Conservation (phyloP, 1,284 basidiomycete species). For the Ustilago hordei region DNA sequence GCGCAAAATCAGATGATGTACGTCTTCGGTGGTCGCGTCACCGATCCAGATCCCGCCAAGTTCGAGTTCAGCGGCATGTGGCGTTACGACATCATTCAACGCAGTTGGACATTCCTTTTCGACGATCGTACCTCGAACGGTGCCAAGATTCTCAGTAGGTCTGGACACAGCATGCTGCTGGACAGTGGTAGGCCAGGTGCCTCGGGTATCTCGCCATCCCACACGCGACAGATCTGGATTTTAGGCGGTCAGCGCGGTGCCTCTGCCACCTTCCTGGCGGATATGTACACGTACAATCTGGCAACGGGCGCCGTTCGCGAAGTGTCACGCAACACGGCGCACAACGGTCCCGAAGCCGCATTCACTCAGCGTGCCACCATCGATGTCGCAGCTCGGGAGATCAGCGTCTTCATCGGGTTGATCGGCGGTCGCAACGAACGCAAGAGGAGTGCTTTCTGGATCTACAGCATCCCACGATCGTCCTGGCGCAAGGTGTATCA, state of each 20-base stretch:
- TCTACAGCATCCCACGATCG: conserved; percentile 57
- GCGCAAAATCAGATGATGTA: conserved; percentile 79
- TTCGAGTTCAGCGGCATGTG: conserved; percentile 68
- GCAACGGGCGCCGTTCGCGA: conserved; percentile 54
- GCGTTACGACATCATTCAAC: conserved; percentile 64
- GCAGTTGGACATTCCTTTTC: conserved; percentile 65
- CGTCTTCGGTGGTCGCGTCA: conserved; percentile 81
- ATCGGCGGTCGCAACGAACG: conserved; percentile 54
- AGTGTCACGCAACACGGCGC: conserved; percentile 48
- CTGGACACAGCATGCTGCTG: conserved; percentile 69
- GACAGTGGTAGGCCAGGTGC: conserved; percentile 54
- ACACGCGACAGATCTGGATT: conserved; percentile 64
- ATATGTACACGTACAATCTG: conserved; percentile 66
- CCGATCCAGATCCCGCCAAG: conserved; percentile 72
- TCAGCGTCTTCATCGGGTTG: conserved; percentile 66
- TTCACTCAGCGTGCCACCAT: conserved; percentile 69
- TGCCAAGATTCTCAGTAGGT: conserved; percentile 50
- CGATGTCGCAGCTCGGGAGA: conserved; percentile 57
- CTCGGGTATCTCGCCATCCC: conserved; percentile 43
- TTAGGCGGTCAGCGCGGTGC: conserved; percentile 66
- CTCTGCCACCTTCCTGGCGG: conserved; percentile 64
- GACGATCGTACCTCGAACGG: conserved; percentile 59
- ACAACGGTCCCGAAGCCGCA: conserved; percentile 62
- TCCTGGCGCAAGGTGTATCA: conserved; percentile 59
- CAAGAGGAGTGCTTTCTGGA: conserved; percentile 58